These are phyloP conservation scores for Penicillium parvum DNA, from an alignment of 495 filamentous ascomycete species.

Conservation along the genomic window DNA sequence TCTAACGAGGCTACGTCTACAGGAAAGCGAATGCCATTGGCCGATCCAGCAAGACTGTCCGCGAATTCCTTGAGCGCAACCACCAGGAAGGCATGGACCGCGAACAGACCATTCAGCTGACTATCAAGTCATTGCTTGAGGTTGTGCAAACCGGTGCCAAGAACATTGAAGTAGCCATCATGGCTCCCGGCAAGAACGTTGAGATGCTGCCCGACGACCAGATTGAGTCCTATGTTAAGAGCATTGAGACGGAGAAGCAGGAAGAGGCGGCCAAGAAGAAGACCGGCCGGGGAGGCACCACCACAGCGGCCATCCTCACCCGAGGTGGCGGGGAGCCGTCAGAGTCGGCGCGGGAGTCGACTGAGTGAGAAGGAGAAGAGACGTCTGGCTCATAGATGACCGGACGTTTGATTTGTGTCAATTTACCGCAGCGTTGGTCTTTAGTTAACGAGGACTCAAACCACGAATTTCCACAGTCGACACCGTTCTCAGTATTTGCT, in stretches of 20 bases:
- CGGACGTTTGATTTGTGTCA: constrained; percentile 17
- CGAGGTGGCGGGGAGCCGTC: constrained; percentile 48
- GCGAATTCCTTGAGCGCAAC: constrained; percentile 96
- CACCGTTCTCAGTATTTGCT: background rate
- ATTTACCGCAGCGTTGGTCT: constrained; percentile 31
- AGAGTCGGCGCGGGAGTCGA: constrained; percentile 15
- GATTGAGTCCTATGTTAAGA: constrained; percentile 95
- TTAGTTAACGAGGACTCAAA: constrained; percentile 23
- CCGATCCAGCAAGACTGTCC: constrained; percentile 94
- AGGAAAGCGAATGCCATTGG: constrained; percentile 99
- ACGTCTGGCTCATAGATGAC: constrained; percentile 4
- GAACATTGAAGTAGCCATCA: constrained; percentile 99
- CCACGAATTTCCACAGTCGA: constrained; percentile 18
- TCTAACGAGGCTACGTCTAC: constrained; percentile 2
- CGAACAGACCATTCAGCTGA: constrained; percentile 92
- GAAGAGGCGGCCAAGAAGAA: constrained; percentile 98
- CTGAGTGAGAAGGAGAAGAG: constrained; percentile 3
- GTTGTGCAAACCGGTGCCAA: constrained; percentile 98
- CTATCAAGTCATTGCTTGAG: constrained; percentile 95
- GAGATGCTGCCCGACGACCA: constrained; percentile 96
- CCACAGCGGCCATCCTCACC: constrained; percentile 74
- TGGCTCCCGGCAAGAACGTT: constrained; percentile 86
- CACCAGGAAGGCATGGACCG: constrained; percentile 96
- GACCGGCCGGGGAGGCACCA: constrained; percentile 71
- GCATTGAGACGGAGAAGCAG: constrained; percentile 97